These are phyloP conservation scores for Trametes cinnabarina DNA, from an alignment of 768 basidiomycete species.

Conservation along the genomic window DNA sequence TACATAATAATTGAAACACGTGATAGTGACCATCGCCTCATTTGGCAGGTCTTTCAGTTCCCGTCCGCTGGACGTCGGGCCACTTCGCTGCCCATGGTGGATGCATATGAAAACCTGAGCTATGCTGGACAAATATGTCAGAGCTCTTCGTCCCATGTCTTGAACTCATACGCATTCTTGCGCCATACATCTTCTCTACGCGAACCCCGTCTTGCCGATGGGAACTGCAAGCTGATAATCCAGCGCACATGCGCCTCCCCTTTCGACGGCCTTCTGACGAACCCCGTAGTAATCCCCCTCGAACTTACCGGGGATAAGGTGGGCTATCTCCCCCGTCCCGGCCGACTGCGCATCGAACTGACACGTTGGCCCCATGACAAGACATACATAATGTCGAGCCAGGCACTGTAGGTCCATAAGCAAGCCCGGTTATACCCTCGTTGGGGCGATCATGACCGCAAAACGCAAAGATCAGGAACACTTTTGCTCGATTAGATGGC, in stretches of 20 bases:
- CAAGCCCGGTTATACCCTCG: background rate
- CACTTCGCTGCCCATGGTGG: background rate
- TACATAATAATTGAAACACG: background rate
- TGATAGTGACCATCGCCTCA: background rate
- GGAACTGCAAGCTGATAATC: background rate
- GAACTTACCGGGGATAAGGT: background rate
- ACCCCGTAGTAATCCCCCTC: background rate
- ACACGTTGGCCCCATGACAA: too few species aligned
- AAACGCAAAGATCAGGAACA: background rate
- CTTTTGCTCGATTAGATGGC: background rate
- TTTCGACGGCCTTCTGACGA: background rate
- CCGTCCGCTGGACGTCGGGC: background rate
- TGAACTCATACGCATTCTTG: background rate
- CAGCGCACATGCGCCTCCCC: background rate
- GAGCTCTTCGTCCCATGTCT: conserved; percentile 1
- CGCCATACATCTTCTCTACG: background rate
- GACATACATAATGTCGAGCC: too few species aligned
- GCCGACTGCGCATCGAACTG: too few species aligned
- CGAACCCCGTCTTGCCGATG: background rate
- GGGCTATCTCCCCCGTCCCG: background rate
- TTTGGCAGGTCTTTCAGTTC: conserved; percentile 12
- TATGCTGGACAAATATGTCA: background rate
- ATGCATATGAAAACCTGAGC: background rate
- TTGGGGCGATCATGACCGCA: background rate
- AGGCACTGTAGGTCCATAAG: background rate